Evolutionary conservation across 192 early-diverging fungal species (phyloP).

Genomic region (Umbelopsis vinacea): DNA sequence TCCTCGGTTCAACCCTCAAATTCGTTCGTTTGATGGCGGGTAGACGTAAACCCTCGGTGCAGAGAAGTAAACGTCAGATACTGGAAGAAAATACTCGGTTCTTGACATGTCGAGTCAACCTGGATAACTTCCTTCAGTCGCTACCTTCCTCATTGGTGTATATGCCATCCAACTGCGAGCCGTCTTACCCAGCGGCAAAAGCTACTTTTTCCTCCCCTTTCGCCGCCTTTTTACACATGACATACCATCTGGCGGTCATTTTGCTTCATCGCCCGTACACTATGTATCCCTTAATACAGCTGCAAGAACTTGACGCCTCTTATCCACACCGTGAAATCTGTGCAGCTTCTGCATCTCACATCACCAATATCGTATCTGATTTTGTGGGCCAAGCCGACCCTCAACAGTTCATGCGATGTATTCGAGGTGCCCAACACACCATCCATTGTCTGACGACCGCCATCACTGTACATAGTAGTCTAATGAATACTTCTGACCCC

Average conservation of each 20-base stretch:
- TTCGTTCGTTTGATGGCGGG: not conserved
- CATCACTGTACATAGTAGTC: conserved; percentile 25
- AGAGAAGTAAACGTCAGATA: conserved; percentile 6
- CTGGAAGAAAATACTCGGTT: not conserved
- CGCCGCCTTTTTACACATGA: conserved; percentile 23
- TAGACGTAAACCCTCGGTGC: not conserved
- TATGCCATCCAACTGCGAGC: conserved; percentile 6
- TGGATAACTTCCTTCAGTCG: conserved; percentile 19
- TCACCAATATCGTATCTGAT: conserved; percentile 18
- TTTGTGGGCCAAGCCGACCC: conserved; percentile 2
- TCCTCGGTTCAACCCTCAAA: conserved; percentile 8
- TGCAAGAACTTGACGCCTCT: not conserved
- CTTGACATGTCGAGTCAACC: not conserved
- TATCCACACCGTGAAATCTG: conserved; percentile 25
- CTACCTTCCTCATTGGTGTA: not conserved
- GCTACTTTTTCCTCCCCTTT: conserved; percentile 5
- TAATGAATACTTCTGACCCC: not conserved
- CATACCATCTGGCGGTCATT: conserved; percentile 27
- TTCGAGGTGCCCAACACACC: conserved; percentile 35
- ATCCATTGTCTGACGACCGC: conserved; percentile 35
- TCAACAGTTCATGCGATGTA: conserved; percentile 6
- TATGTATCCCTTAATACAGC: conserved; percentile 14
- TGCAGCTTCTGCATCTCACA: conserved; percentile 21
- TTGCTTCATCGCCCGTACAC: conserved; percentile 26
- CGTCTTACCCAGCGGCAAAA: not conserved